Conservation (phyloP, 148 eudicot species). For the Salicornia ramosissima region DNA sequence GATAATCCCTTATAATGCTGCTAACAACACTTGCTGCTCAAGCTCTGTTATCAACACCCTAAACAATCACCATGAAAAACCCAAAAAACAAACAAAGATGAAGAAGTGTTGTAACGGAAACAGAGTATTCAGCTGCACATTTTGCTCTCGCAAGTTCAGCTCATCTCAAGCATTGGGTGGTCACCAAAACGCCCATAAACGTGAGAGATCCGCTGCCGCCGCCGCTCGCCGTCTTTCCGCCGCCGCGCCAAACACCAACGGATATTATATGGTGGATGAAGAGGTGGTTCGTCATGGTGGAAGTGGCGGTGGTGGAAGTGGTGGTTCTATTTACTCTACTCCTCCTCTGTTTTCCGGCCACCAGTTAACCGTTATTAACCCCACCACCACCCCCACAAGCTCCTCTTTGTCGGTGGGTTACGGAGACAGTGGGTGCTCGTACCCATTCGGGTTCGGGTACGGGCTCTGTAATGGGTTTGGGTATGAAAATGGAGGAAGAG, state of each 20-base stretch:
- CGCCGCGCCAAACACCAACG: neutral
- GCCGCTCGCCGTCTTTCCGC: slow-evolving; percentile 3
- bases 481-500: neutral
- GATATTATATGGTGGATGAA: neutral
- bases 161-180: slow-evolving; percentile 32
- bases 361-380: neutral
- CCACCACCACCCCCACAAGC: neutral
- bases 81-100: neutral
- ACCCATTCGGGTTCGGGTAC: neutral
- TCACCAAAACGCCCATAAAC: slow-evolving; percentile 27
- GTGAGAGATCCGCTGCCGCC: slow-evolving; percentile 12
- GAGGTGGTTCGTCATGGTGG: neutral
- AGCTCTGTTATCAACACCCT: no score
- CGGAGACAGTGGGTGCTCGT: neutral
- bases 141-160: slow-evolving; percentile 19
- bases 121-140: slow-evolving; percentile 16
- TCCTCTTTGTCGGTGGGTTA: no score
- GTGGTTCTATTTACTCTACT: neutral
- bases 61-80: neutral
- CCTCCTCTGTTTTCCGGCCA: neutral
- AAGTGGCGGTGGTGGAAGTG: neutral
- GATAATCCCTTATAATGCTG: neutral
- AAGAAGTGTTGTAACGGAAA: neutral
- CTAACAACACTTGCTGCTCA: neutral
- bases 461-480: neutral